phyloP scores from a whole-genome alignment of 148 eudicot species.

The Camellia sinensis region DNA sequence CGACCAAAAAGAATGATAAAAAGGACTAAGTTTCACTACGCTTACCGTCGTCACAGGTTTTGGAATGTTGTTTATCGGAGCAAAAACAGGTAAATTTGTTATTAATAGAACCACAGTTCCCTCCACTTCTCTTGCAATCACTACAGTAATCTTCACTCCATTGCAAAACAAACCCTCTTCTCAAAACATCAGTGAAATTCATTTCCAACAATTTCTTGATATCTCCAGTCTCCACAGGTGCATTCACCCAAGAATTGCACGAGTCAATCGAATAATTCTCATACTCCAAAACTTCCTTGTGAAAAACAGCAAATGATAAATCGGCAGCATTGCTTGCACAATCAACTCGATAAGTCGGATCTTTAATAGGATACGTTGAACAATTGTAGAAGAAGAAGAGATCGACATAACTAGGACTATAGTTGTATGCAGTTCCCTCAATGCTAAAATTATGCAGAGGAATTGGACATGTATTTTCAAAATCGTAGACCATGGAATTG shows the following conservation, averaged over 20 bases:
- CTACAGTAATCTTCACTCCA: slow-evolving; percentile 30
- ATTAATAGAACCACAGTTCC: slow-evolving; percentile 22
- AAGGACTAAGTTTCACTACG: background rate
- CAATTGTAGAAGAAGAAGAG: slow-evolving; percentile 30
- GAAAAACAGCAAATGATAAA: slow-evolving; percentile 41
- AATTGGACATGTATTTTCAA: slow-evolving; percentile 13
- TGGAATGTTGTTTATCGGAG: slow-evolving; percentile 18
- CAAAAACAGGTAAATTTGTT: slow-evolving; percentile 24
- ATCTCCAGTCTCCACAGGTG: slow-evolving; percentile 24
- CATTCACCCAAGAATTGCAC: slow-evolving; percentile 34
- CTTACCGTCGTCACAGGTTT: slow-evolving; percentile 22
- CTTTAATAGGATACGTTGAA: background rate
- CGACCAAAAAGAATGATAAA: too few relatives aligned
- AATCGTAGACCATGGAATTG: slow-evolving; percentile 24
- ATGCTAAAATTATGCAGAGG: slow-evolving; percentile 29
- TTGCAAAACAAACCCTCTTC: slow-evolving; percentile 37
- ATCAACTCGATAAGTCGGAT: background rate
- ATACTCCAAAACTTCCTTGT: slow-evolving; percentile 26
- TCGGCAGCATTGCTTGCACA: too few relatives aligned
- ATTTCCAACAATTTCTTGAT: slow-evolving; percentile 18
- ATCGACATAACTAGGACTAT: slow-evolving; percentile 21
- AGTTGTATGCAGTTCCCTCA: slow-evolving; percentile 28
- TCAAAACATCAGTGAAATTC: slow-evolving; percentile 34
- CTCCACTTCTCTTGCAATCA: slow-evolving; percentile 27
- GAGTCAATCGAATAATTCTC: slow-evolving; percentile 25